Base-by-base conservation (phyloP, 768 basidiomycete genomes). In the Ramaria sp. region DNA sequence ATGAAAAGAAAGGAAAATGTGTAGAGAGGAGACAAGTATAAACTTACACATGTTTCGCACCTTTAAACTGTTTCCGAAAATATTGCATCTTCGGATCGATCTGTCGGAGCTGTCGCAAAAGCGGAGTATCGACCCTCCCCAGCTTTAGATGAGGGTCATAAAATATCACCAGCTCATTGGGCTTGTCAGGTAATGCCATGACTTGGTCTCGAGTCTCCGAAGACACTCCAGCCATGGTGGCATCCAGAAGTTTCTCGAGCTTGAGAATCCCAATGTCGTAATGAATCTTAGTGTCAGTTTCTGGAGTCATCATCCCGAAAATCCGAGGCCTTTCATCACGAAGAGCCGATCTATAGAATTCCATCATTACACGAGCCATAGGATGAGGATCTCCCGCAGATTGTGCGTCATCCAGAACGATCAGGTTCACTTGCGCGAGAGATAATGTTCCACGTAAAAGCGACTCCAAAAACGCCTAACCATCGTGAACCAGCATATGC, bases 131-230 rank as follows among this genome's bases (percentile, higher is more conserved):
- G 20, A 57, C 9, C 38, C 33, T 57, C 11, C 63, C 62, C 7
- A 63, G 61, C 27, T 67, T 60, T n/a, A 62, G 57, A 9, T 69
- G 61, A 19, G 70, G 58, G 42, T 80, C 79, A 59, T 84, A 86
- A 30, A 76, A 68, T 27, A 86, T 67, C 20, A 86, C 76, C 2
- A 77, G 59, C 63, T 85, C 82, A 27, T 64, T 68, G 12, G 81
- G 79, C 24, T 50, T 57, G 62, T 74, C 70, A 30, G 67, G 66
- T n/a, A 70, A 60, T 41, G 67, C 66, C 31, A 69, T 65, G 59
- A 68, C 65, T 50, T 68, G 68, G 39, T 63, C 61, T 53, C 70
- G 65, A 50, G 66, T 65, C n/a, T 65, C 64, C 50, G 62, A 63
- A n/a, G 71, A 63, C 27, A 75, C 61, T 7, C 74, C 73, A 59